Percentiles rank a stretch among this genome's conserved stretches.
phyloP scores from a whole-genome alignment of 1,284 basidiomycete genomes.

The Inonotus obliquus region DNA sequence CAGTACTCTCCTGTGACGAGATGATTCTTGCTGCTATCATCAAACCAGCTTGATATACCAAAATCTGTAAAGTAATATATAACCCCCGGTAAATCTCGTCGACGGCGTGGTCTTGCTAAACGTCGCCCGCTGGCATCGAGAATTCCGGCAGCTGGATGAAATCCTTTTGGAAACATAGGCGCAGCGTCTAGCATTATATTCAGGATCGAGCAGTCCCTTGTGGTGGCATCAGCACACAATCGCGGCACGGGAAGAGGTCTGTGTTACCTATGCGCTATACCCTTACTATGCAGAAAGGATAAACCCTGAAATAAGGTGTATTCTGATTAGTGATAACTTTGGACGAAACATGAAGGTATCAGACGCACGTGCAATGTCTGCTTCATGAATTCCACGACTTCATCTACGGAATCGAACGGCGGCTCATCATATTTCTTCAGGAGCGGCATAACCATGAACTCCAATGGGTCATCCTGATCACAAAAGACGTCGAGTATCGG shows the following conservation, averaged over 20 bases:
- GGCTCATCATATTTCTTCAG: slow-evolving; percentile 13
- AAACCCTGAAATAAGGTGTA: too few relatives aligned
- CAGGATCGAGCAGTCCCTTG: slow-evolving; percentile 24
- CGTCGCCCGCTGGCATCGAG: not conserved
- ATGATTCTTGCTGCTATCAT: not conserved
- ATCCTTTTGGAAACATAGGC: slow-evolving; percentile 24
- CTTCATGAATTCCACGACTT: slow-evolving; percentile 18
- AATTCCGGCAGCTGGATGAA: slow-evolving; percentile 23
- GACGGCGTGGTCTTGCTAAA: not conserved
- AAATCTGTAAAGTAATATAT: slow-evolving; percentile 19
- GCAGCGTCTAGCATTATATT: slow-evolving; percentile 31
- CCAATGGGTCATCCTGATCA: not conserved
- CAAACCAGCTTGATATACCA: slow-evolving; percentile 13
- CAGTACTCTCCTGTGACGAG: slow-evolving; percentile 1
- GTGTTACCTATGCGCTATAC: slow-evolving; percentile 8
- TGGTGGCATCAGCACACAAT: not conserved
- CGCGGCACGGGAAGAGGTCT: not conserved
- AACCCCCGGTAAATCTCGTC: slow-evolving; percentile 7
- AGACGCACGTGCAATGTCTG: slow-evolving; percentile 19
- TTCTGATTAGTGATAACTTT: too few relatives aligned
- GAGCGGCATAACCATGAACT: slow-evolving; percentile 18
- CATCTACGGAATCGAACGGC: slow-evolving; percentile 15
- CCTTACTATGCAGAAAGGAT: not conserved
- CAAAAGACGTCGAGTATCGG: slow-evolving; percentile 18
- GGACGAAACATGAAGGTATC: slow-evolving; percentile 3